Evolutionary conservation across 1,284 basidiomycete species (phyloP), one percentile per base, ranked within the genome.

Genomic region (Sutorius eximius): DNA sequence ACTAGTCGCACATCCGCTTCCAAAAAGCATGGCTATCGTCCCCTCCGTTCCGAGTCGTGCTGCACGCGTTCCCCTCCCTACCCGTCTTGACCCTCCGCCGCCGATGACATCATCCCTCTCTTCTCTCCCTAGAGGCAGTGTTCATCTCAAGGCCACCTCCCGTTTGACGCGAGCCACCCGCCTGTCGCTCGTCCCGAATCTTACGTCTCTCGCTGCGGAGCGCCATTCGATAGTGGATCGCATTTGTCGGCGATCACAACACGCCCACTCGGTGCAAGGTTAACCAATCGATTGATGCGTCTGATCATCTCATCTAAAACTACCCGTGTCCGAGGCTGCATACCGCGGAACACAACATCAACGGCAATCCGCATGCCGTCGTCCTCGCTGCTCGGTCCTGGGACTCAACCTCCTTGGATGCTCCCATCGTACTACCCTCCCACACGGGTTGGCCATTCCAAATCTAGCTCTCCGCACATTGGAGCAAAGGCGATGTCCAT

Each of bases 181-280:
- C 50, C 41, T 49, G 36, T 30, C 18, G 6, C 36, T 33, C 36
- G 38, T 45, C 41, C 42, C 49, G 40, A 57, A 41, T 43, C 58
- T 55, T 52, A 49, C 61, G 45, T 65, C 47, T 49, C 46, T 54
- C 49, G 16, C 46, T 40, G 33, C n/a, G 18, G 34, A 51, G 41
- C 49, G 37, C 37, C 30, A 16, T 32, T 30, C 27, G 29, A 37
- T 45, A 27, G 30, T 34, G 13, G n/a, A 49, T 43, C 27, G 33
- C 20, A 49, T 52, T 46, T 51, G 49, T 48, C 61, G 55, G 59
- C 45, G 64, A 66, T 62, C 61, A 62, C 49, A 51, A 61, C 63
- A 61, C 55, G 54, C 63, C 37, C 49, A 20, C 59, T 36, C 32
- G 4, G 29, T 15, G 44, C 58, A 49, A 43, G 24, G 36, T 9